Percentiles rank a stretch among this genome's conserved stretches.
phyloP scores from a whole-genome alignment of 2,329 filamentous ascomycete genomes.

The Penicillium paneum region DNA sequence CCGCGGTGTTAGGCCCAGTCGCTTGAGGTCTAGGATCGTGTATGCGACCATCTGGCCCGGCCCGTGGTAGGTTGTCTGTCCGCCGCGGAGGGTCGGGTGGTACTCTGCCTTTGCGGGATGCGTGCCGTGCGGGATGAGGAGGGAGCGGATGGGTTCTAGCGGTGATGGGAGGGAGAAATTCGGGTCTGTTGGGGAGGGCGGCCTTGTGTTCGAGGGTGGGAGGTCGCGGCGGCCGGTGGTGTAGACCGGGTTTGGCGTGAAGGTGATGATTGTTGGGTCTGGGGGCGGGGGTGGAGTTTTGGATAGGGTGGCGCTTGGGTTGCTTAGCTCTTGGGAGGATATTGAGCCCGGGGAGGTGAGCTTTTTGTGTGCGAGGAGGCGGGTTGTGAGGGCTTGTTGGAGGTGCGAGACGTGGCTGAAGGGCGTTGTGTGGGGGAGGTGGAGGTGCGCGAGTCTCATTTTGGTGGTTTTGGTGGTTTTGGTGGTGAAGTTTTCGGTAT shows the following conservation, averaged over 20 bases:
- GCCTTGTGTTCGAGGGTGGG: slow-evolving; percentile 38
- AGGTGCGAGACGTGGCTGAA: slow-evolving; percentile 56
- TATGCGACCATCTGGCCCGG: slow-evolving; percentile 93
- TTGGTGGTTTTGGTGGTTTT: slow-evolving; percentile 1
- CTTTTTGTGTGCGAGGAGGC: slow-evolving; percentile 61
- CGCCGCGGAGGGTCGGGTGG: slow-evolving; percentile 72
- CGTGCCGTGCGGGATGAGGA: slow-evolving; percentile 26
- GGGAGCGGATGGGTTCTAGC: slow-evolving; percentile 37
- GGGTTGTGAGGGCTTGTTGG: slow-evolving; percentile 56
- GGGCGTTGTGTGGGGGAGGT: slow-evolving; percentile 52
- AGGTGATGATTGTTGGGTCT: slow-evolving; percentile 72
- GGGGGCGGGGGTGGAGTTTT: slow-evolving; percentile 47
- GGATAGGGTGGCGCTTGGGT: slow-evolving; percentile 1
- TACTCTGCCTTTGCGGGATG: slow-evolving; percentile 55
- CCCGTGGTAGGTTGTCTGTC: slow-evolving; percentile 91
- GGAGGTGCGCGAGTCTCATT: slow-evolving; percentile 61
- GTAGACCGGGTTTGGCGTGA: slow-evolving; percentile 78
- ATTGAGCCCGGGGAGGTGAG: slow-evolving; percentile 28
- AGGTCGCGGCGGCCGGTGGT: slow-evolving; percentile 82
- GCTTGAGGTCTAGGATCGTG: slow-evolving; percentile 77
- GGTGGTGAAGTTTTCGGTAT: not conserved
- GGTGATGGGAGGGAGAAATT: slow-evolving; percentile 37
- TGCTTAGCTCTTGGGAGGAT: slow-evolving; percentile 23
- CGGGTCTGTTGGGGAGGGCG: slow-evolving; percentile 32
- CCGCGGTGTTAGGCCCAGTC: slow-evolving; percentile 65